phyloP scores from a whole-genome alignment of 345 rosid genomes.

The Excoecaria cochinchinensis region DNA sequence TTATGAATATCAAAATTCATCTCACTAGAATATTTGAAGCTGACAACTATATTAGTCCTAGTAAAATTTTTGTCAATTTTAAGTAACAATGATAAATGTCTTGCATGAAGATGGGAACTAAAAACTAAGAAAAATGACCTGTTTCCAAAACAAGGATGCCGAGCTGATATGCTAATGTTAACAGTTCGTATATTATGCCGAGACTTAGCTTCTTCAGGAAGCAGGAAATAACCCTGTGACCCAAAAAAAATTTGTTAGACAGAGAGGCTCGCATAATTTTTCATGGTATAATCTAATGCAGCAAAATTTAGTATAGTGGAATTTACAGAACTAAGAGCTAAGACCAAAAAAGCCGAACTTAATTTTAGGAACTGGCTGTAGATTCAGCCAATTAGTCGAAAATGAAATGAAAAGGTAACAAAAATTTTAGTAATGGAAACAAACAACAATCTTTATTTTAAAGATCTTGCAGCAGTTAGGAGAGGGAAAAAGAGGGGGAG shows the following conservation, averaged over 20 bases:
- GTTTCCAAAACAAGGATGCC: slow-evolving; percentile 97
- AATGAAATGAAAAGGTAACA: not conserved
- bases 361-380: not conserved
- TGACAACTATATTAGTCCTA: not conserved
- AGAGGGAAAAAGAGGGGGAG: not conserved
- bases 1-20: not conserved
- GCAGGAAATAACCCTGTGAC: slow-evolving; percentile 82
- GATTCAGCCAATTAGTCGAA: not conserved
- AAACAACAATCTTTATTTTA: not conserved
- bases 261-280: not conserved
- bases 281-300: slow-evolving; percentile 4
- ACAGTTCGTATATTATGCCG: slow-evolving; percentile 77
- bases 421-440: not conserved
- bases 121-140: slow-evolving; percentile 45
- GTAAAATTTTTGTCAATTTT: not conserved
- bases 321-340: not conserved
- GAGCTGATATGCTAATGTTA: slow-evolving; percentile 86
- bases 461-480: not conserved
- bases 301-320: not conserved
- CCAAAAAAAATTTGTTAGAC: slow-evolving; percentile 11
- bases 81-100: not conserved
- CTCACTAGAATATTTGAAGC: not conserved
- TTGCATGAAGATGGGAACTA: not conserved
- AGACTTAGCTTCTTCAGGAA: slow-evolving; percentile 83
- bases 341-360: not conserved